A percentile compares a stretch with the other conserved stretches of the same genome.
These are phyloP conservation scores for Chlamydomonas sp. DNA, from an alignment of 139 green algal genomes.

Conservation along the genomic window DNA sequence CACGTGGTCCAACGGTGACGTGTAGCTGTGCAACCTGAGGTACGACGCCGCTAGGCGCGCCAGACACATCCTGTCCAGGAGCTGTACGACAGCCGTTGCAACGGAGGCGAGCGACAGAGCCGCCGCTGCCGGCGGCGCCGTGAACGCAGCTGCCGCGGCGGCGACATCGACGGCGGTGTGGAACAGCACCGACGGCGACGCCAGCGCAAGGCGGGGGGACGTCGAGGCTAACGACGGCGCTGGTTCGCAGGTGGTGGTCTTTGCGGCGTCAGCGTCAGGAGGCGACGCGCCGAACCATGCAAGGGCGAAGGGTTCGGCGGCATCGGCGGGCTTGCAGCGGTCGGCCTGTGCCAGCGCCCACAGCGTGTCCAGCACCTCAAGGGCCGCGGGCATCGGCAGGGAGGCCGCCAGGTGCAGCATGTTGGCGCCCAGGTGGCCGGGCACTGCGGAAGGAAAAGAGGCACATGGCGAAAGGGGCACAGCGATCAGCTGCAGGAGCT, in stretches of 20 bases:
- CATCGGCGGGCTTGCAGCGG: neutral
- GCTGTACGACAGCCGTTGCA: neutral
- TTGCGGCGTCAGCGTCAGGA: neutral
- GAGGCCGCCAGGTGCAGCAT: conserved; percentile 17
- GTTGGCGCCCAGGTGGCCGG: neutral
- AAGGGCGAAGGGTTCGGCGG: conserved; percentile 3
- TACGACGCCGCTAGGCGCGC: conserved; percentile 9
- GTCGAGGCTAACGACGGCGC: neutral
- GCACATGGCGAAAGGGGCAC: neutral
- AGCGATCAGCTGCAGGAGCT: neutral
- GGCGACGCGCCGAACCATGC: conserved; percentile 25
- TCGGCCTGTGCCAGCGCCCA: conserved; percentile 5
- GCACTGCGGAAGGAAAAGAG: neutral
- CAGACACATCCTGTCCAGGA: conserved; percentile 18
- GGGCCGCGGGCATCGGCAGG: neutral
- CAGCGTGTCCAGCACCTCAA: neutral
- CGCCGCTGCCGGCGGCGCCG: too few species aligned
- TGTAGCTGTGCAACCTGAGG: conserved; percentile 20
- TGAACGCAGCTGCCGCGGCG: neutral
- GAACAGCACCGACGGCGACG: conserved; percentile 1
- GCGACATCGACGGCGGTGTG: neutral
- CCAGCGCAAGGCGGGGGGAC: too few species aligned
- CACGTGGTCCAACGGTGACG: conserved; percentile 26
- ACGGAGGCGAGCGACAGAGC: neutral
- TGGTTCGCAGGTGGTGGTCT: too few species aligned